Base-by-base conservation (phyloP, 257 asterid species). In the Gynochthodes officinalis region DNA sequence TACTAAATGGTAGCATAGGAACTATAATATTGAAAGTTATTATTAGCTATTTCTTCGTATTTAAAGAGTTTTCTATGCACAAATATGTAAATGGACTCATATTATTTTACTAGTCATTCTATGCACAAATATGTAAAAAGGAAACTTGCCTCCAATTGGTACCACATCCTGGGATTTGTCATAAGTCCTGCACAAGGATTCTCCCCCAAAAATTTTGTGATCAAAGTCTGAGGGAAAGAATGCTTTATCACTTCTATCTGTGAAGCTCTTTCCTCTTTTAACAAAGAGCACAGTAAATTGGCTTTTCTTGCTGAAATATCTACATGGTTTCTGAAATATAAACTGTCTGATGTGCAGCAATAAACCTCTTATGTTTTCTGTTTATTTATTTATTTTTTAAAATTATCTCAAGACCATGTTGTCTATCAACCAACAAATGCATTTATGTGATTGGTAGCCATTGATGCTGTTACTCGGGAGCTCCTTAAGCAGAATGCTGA, bases 401-500 rank as follows among this genome's bases (percentile, higher is more conserved):
- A 14, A 30, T 12, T 60, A 66, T 32, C 16, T 15, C n/a, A 50
- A 33, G 18, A 14, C 21, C 30, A 23, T 19, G 30, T 50, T 19
- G n/a, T 69, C 49, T 15, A 48, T 48, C 4, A 69, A 69, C 63
- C 63, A 69, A 52, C 50, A 33, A 33, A 21, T 33, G 44, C 50
- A 65, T 44, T 46, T 9, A 21, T 76, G 53, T 67, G 39, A 39
- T 69, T 30, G 72, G 76, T 88, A 86, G 95, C 75, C 28, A 73
- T 82, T 28, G 82, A 76, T 64, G 85, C 82, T 72, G 71, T 75
- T 76, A 84, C 91, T 23, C 74, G 74, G 53, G 93, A 84, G 79
- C 96, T 93, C 74, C 86, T 93, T 75, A 86, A 81, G 80, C 93
- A 89, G 73, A 93, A 93, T 69, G 78, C 81, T 55, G 87, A 88